Base-by-base conservation (phyloP, 805 yeast species). In the Ogataea parapolymorpha region DNA sequence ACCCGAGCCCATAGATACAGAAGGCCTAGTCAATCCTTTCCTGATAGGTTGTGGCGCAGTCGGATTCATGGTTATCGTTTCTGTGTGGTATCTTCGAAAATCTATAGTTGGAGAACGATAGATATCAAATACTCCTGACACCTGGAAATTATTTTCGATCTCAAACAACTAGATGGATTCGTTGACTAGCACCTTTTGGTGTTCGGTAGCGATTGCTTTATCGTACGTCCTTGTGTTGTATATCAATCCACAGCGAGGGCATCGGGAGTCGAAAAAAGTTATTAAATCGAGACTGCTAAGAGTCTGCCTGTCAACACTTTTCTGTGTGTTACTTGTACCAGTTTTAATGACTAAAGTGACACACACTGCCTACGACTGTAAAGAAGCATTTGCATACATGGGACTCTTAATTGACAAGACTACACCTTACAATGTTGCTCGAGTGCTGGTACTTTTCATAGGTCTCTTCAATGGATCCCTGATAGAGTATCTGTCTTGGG, bases 21-120 rank as follows among this genome's bases (percentile, higher is more conserved):
- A 56, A 66, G 71, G 54, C 48, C 17, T 57, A 9, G 61, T 68
- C 45, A 77, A 67, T 61, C 84, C 73, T 44, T 65, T 75, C 8
- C 65, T 82, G 12, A 65, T 85, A 42, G 82, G 85, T 0, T 81
- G 86, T 2, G 79, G 89, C 0, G 85, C 89, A 0, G 66, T 84
- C 12, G 80, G 85, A 1, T 76, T 85, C 34, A 69, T 85, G 69
- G 69, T 82, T 0, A 56, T 83, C 0, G 74, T 79, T 2, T 71
- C 87, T 0, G 67, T 82, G 6, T 81, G 89, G 74, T 72, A 83
- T 24, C 74, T 85, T 63, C 75, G 80, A 41, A 71, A 70, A n/a
- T 65, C 73, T 5, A 17, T 59, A 10, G 42, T 44, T n/a, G 46
- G 45, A 13, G 42, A 39, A 15, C 29, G 42, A 12, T 39, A 16